Evolutionary conservation across 495 filamentous ascomycete species (phyloP), one percentile per base, ranked within the genome.

Genomic region (Emericellopsis terricola): DNA sequence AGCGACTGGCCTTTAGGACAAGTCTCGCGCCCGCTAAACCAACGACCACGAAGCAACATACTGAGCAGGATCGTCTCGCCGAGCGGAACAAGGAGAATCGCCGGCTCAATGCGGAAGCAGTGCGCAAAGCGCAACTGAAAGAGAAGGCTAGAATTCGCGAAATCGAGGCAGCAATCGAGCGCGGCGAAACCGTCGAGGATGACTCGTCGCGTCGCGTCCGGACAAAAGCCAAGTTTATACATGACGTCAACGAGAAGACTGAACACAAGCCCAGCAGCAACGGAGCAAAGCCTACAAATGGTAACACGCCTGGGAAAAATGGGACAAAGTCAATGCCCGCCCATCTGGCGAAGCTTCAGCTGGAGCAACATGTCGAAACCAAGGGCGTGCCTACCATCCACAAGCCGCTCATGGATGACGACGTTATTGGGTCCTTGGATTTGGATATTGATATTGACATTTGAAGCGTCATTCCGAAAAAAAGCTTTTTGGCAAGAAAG

Each of bases 361-460:
- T 68, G 42, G 68, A 73, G 55, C 64, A 65, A 40, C 54, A 55
- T 17, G 47, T 51, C 33, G 65, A 69, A 41, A 63, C 59, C 41
- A 69, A 62, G 21, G 75, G 75, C 5, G 53, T 80, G 38, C 65
- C 71, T 1, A 65, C 67, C 23, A 76, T 85, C 37, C 65, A 73
- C 31, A 69, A 74, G 46, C 73, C 76, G 14, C 69, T 85, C 34
- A 78, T 73, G 56, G 80, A 85, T 36, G 82, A 91, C 42, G 81
- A 87, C 49, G 77, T 84, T 40, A 83, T 91, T 47, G 81, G 75
- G 0, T 67, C 74, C 10, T 54, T 87, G 50, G 81, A 87, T 51
- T 52, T 91, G 40, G 82, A 78, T 8, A 80, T 89, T 44, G 81
- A 89, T 36, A 71, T 82, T 37, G 76, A 82, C 17, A 79, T 83